Percentiles rank a stretch among this genome's conserved stretches.
These are phyloP conservation scores for Leptographium galeiforme DNA, from an alignment of 2,329 filamentous ascomycete species.

Conservation along the genomic window DNA sequence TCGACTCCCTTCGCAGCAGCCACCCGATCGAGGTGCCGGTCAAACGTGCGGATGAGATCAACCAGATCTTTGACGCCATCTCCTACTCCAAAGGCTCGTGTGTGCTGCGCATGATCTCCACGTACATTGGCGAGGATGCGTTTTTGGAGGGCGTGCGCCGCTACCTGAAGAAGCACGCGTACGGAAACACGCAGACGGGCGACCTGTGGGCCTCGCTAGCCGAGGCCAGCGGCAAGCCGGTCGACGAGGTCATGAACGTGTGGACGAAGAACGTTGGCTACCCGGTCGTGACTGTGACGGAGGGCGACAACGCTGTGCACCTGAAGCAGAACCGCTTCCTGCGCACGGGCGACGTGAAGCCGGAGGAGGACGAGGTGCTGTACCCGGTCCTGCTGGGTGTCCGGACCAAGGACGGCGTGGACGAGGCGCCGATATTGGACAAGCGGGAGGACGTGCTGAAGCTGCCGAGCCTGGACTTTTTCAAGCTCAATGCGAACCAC, in stretches of 20 bases:
- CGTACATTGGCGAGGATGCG: slow-evolving; percentile 79
- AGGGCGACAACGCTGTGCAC: slow-evolving; percentile 60
- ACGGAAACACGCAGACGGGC: slow-evolving; percentile 81
- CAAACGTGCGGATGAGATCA: slow-evolving; percentile 89
- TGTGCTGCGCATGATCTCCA: slow-evolving; percentile 93
- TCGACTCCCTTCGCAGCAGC: slow-evolving; percentile 86
- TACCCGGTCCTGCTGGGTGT: slow-evolving; percentile 85
- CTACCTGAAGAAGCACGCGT: slow-evolving; percentile 95
- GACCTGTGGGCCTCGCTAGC: slow-evolving; percentile 84
- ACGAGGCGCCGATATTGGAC: slow-evolving; percentile 58
- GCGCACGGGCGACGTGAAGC: slow-evolving; percentile 81
- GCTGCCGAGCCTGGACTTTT: slow-evolving; percentile 71
- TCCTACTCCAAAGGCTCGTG: slow-evolving; percentile 96
- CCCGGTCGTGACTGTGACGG: slow-evolving; percentile 78
- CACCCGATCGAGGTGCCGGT: slow-evolving; percentile 95
- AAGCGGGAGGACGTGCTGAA: slow-evolving; percentile 66
- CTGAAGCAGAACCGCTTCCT: slow-evolving; percentile 94
- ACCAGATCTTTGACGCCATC: slow-evolving; percentile 96
- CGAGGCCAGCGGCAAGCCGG: slow-evolving; percentile 74
- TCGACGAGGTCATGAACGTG: slow-evolving; percentile 81
- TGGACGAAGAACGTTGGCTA: slow-evolving; percentile 97
- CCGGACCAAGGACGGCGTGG: slow-evolving; percentile 68
- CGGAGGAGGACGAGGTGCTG: slow-evolving; percentile 77
- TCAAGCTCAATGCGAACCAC: slow-evolving; percentile 93
- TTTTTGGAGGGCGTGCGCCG: slow-evolving; percentile 86